A percentile compares a stretch with the other conserved stretches of the same genome.
These are phyloP conservation scores for Handroanthus guayacan DNA, from an alignment of 257 asterid species.

Conservation along the genomic window DNA sequence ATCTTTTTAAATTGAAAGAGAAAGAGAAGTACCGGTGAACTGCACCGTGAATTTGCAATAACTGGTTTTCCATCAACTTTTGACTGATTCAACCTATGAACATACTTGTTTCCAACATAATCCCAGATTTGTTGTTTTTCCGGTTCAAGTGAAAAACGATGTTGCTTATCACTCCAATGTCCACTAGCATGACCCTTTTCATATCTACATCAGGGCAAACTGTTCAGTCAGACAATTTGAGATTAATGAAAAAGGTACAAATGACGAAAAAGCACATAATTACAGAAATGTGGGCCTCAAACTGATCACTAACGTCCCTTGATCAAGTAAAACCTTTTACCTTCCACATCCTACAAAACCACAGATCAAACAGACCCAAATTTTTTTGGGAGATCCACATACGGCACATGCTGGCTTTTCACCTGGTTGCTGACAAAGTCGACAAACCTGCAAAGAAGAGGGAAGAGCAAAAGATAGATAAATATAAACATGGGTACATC, in stretches of 20 bases:
- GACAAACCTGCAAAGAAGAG: slow-evolving; percentile 72
- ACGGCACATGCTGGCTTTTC: slow-evolving; percentile 84
- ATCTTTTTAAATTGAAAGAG: slow-evolving; percentile 1
- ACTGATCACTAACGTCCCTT: not conserved
- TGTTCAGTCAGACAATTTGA: slow-evolving; percentile 8
- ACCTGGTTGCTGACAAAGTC: slow-evolving; percentile 88
- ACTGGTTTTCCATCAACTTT: slow-evolving; percentile 75
- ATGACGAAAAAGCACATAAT: slow-evolving; percentile 4
- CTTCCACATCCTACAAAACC: slow-evolving; percentile 99
- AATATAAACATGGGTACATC: too few species aligned
- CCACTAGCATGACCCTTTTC: slow-evolving; percentile 86
- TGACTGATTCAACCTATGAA: slow-evolving; percentile 89
- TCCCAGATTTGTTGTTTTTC: slow-evolving; percentile 98
- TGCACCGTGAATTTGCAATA: slow-evolving; percentile 49
- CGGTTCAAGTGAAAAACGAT: slow-evolving; percentile 82
- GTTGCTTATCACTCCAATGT: slow-evolving; percentile 86
- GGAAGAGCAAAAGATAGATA: slow-evolving; percentile 14
- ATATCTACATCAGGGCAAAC: slow-evolving; percentile 55
- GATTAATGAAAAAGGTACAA: slow-evolving; percentile 12
- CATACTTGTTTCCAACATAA: slow-evolving; percentile 93
- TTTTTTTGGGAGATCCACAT: slow-evolving; percentile 47
- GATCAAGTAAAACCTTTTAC: slow-evolving; percentile 43
- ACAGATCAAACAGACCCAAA: slow-evolving; percentile 94
- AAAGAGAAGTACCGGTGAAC: slow-evolving; percentile 35
- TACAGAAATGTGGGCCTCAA: too few species aligned